phyloP scores from a whole-genome alignment of 2,329 filamentous ascomycete genomes.

The Pseudofabraea citricarpa region DNA sequence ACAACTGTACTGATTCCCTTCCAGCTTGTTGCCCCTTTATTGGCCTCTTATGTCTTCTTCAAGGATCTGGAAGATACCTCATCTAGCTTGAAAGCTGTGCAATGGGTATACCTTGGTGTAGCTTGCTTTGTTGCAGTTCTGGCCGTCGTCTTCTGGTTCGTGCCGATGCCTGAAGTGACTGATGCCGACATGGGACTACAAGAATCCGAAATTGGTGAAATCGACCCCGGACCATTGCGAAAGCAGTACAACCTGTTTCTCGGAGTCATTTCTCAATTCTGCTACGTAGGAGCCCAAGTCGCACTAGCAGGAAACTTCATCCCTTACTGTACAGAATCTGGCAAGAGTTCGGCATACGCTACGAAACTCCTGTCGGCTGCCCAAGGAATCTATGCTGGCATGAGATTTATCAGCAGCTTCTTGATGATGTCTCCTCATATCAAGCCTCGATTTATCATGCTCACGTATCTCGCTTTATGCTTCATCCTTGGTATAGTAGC shows the following conservation, averaged over 20 bases:
- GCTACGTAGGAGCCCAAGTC: conserved; percentile 71
- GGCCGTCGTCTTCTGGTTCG: conserved; percentile 56
- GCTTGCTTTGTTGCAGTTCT: conserved; percentile 66
- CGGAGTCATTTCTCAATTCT: conserved; percentile 71
- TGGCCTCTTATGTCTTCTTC: conserved; percentile 73
- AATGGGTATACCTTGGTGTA: conserved; percentile 74
- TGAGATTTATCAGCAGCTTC: conserved; percentile 62
- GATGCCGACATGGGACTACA: conserved; percentile 69
- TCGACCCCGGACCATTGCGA: conserved; percentile 56
- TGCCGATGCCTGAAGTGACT: too few relatives aligned
- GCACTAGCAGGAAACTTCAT: conserved; percentile 66
- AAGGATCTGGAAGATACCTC: conserved; percentile 51
- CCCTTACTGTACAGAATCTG: conserved; percentile 61
- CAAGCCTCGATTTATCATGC: conserved; percentile 60
- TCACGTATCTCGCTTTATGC: conserved; percentile 57
- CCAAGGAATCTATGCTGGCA: conserved; percentile 68
- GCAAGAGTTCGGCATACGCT: conserved; percentile 36
- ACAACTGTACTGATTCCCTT: too few relatives aligned
- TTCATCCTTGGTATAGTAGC: conserved; percentile 49
- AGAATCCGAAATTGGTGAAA: conserved; percentile 34
- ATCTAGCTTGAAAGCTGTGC: conserved; percentile 49
- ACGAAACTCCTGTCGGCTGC: conserved; percentile 60
- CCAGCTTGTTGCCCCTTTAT: conserved; percentile 68
- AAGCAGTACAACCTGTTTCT: conserved; percentile 75
- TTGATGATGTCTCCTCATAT: conserved; percentile 60